Evolutionary conservation across 148 eudicot species (phyloP).

Genomic region (Chenopodium quinoa): DNA sequence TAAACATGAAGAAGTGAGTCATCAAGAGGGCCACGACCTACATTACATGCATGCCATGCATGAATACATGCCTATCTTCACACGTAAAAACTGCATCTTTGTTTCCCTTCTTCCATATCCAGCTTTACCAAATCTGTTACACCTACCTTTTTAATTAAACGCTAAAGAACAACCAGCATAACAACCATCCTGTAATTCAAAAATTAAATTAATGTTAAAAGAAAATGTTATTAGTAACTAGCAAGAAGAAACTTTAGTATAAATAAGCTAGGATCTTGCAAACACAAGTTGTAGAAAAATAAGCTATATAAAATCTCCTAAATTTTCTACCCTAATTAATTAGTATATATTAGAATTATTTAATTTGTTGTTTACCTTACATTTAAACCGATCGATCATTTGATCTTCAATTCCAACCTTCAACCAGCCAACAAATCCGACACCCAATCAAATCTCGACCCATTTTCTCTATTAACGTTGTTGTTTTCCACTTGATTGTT

Average conservation of each 20-base stretch:
- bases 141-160: neutral
- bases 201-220: no score
- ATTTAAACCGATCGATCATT: no score
- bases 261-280: neutral
- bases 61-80: neutral
- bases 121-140: neutral
- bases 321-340: no score
- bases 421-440: constrained; percentile 20
- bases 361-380: no score
- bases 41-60: neutral
- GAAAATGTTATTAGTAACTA: no score
- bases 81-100: neutral
- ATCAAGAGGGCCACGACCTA: neutral
- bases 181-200: no score
- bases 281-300: neutral
- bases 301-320: no score
- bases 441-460: constrained; percentile 23
- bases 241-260: neutral
- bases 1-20: neutral
- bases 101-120: neutral
- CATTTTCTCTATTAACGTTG: neutral
- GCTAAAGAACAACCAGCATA: neutral
- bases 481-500: constrained; percentile 1
- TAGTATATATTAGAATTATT: no score
- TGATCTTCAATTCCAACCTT: neutral